A percentile compares a stretch with the other conserved stretches of the same genome.
These are phyloP conservation scores for Copromyces sp. DNA, from an alignment of 495 filamentous ascomycete species.

Conservation along the genomic window DNA sequence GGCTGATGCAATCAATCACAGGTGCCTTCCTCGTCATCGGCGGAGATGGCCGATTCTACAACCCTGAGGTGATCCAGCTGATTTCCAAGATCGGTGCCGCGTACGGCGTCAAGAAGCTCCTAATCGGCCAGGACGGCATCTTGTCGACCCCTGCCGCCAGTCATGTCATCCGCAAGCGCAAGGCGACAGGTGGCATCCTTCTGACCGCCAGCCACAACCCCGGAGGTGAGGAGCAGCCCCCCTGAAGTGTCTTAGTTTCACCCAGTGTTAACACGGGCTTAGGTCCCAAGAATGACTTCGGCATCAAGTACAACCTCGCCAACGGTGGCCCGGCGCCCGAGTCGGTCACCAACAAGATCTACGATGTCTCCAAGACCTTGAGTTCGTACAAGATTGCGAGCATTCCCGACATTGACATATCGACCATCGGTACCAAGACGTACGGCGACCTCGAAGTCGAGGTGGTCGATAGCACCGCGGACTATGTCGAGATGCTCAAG, in stretches of 20 bases:
- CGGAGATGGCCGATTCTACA: slow-evolving; percentile 95
- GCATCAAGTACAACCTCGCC: slow-evolving; percentile 97
- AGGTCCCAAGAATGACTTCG: slow-evolving; percentile 92
- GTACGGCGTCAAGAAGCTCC: slow-evolving; percentile 96
- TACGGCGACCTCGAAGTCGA: slow-evolving; percentile 87
- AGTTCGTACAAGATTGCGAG: slow-evolving; percentile 85
- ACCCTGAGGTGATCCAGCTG: slow-evolving; percentile 88
- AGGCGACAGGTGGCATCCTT: slow-evolving; percentile 92
- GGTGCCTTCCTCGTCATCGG: slow-evolving; percentile 90
- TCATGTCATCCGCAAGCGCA: slow-evolving; percentile 85
- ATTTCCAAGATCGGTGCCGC: slow-evolving; percentile 96
- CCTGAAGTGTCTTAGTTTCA: background rate
- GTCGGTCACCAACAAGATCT: slow-evolving; percentile 95
- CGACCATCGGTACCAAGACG: slow-evolving; percentile 67
- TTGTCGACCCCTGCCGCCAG: slow-evolving; percentile 92
- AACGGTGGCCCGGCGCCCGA: slow-evolving; percentile 96
- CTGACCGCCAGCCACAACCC: slow-evolving; percentile 97
- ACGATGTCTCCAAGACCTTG: slow-evolving; percentile 74
- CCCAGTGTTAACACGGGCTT: background rate
- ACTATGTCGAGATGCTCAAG: slow-evolving; percentile 93
- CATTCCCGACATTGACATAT: slow-evolving; percentile 77
- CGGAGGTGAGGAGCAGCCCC: slow-evolving; percentile 56
- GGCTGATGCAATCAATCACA: slow-evolving; percentile 5
- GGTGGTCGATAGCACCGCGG: slow-evolving; percentile 80
- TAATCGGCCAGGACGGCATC: slow-evolving; percentile 93